Base-by-base conservation (phyloP, 306 rosid species). In the Prunus padus region DNA sequence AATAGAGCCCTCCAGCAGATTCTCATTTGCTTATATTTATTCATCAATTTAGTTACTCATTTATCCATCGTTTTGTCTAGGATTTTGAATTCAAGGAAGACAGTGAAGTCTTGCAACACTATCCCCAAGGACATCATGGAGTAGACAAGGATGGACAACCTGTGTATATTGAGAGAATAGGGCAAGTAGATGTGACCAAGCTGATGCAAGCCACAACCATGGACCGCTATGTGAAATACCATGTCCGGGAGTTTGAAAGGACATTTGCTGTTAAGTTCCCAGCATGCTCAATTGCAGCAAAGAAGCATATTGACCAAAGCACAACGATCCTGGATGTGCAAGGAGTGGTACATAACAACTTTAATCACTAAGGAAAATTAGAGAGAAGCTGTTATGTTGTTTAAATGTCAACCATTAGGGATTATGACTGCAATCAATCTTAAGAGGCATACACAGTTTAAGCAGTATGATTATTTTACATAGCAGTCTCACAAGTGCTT, bases 101-200 rank as follows among this genome's bases (percentile, higher is more conserved):
- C 5, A 76, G 75, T 49, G 92, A 88, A 74, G 98, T 95, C 56
- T 47, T 89, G 57, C 77, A 88, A 68, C 76, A 92, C 79, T 95
- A 95, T 80, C 99, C 97, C n/a, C 98, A 92, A 15, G 97, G 98
- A 63, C 83, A 95, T 82, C 97, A 95, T 70, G 97, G 99, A 33
- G 88, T 90, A 49, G 99, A 95, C 75, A 95, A 90, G 91, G 97
- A 95, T 3, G 99, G 99, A 76, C 73, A 91, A 20, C 99, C 97
- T 19, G 91, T 95, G 60, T 95, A 92, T 72, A 92, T 92, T 26
- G 97, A 92, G 89, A 88, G 88, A 83, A 55, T 92, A 59, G 99
- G 97, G 25, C 86, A 45, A 81, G 97, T 95, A 4, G 96, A 92
- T 74, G 78, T 88, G 28, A 73, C 63, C 69, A 90, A 90, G 82